A percentile compares a stretch with the other conserved stretches of the same genome.
Evolutionary conservation across 139 green algal genomes (phyloP).

Genomic region (Haematococcus lacustris): DNA sequence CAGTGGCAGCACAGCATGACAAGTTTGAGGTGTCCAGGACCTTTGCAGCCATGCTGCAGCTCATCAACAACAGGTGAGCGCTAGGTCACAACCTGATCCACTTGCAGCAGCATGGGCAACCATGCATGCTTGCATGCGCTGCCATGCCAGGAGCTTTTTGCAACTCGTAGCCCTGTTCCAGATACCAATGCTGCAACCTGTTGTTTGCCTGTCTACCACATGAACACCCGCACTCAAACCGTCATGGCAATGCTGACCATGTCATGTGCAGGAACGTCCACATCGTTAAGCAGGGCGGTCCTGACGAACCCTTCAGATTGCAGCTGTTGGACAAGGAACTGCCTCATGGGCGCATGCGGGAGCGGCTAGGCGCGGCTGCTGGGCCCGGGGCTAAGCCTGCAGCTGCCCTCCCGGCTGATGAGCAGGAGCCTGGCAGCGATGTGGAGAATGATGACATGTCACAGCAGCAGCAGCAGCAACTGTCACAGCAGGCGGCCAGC

Average conservation of each 20-base stretch:
- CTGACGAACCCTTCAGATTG: conserved; percentile 25
- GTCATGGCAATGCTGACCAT: neutral
- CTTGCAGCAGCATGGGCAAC: neutral
- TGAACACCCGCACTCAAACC: neutral
- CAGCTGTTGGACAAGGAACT: conserved; percentile 22
- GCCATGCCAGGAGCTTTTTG: neutral
- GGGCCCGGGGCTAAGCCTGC: too few species aligned
- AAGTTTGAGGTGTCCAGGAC: conserved; percentile 42
- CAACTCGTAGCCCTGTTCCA: neutral
- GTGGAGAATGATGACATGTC: too few species aligned
- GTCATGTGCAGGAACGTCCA: conserved; percentile 17
- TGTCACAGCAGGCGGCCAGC: too few species aligned
- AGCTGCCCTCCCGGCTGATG: too few species aligned
- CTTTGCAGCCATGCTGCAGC: conserved; percentile 58
- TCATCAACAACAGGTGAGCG: conserved; percentile 52
- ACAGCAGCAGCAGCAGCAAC: too few species aligned
- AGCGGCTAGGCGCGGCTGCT: too few species aligned
- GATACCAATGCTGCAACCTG: neutral
- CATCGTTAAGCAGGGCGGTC: conserved; percentile 7
- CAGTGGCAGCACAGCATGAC: neutral
- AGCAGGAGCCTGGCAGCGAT: too few species aligned
- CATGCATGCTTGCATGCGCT: neutral
- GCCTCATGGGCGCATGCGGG: conserved; percentile 33
- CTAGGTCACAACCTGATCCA: too few species aligned
- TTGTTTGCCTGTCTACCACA: neutral